Conservation (phyloP, 257 asterid genomes). For the Plantago ovata region DNA sequence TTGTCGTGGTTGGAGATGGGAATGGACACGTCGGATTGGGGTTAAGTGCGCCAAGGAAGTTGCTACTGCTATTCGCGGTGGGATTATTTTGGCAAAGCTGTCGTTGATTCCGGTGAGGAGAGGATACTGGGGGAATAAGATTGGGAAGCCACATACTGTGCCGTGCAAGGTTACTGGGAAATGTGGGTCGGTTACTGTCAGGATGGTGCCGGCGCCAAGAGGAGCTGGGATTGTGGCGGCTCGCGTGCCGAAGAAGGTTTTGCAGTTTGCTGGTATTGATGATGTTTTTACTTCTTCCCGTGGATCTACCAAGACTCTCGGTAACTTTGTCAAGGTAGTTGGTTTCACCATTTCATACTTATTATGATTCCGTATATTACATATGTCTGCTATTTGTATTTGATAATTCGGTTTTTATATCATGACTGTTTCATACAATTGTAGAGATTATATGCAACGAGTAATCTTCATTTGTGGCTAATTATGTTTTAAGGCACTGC, state of each 20-base stretch:
- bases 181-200: conserved; percentile 56
- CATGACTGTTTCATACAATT: no score
- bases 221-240: conserved; percentile 68
- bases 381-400: no score
- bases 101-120: conserved; percentile 58
- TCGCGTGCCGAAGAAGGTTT: conserved; percentile 58
- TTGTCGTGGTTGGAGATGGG: conserved; percentile 55
- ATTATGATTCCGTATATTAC: no score
- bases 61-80: conserved; percentile 61
- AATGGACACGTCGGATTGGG: conserved; percentile 58
- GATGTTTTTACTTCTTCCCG: conserved; percentile 59
- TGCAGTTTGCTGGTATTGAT: conserved; percentile 61
- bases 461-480: no score
- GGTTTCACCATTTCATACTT: no score
- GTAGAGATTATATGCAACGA: no score
- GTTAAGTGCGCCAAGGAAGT: conserved; percentile 65
- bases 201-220: conserved; percentile 63
- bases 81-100: conserved; percentile 50
- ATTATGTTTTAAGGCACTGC: no score
- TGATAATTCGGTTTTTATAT: no score
- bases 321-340: conserved; percentile 55
- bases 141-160: conserved; percentile 59
- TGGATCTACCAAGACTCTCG: conserved; percentile 62
- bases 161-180: conserved; percentile 66
- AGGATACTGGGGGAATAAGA: conserved; percentile 65